Base-by-base conservation (phyloP, 495 filamentous ascomycete genomes). In the Lophiostoma macrostomum region DNA sequence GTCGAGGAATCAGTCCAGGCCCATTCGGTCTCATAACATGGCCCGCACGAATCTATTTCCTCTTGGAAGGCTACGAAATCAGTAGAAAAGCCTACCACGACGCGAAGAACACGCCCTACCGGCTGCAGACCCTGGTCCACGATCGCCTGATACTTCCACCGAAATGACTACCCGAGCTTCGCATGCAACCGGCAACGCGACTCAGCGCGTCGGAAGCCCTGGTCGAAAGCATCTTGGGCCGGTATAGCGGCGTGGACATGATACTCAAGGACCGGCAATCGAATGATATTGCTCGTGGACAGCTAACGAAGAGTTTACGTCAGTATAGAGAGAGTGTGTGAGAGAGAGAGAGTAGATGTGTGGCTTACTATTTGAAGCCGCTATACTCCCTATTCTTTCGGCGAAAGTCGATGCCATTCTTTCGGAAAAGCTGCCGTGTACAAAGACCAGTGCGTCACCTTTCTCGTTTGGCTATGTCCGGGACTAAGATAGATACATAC, bases 1-100 rank as follows among this genome's bases (percentile, higher is more conserved):
- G 44, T n/a, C 44, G 44, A 29, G 44, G 44, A 29, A 48, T 48
- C 44, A 31, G 36, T 16, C 44, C 44, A 11, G 44, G 44, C 44
- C 24, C 24, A 5, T 20, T 48, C 5, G 13, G 25, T n/a, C 44
- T 48, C 12, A 48, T 35, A 31, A 20, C 20, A n/a, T 48, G 44
- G 44, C 44, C 44, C 8, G 44, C 44, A 19, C 12, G 44, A 31
- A 48, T 48, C 34, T 48, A 31, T 29, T 48, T 48, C 19, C 44
- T 48, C 23, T 5, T 34, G 14, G 36, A 35, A 35, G 44, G 44
- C 25, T 31, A 35, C 7, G 18, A 48, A 14, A 48, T 48, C 8
- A 18, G 22, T 11, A 19, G 36, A 16, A n/a, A 48, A 20, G 44
- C 44, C n/a, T 48, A 48, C 28, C 28, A n/a, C 13, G 22, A 48